These are phyloP conservation scores for Cucurbitaria berberidis DNA, from an alignment of 2,329 filamentous ascomycete genomes.

Conservation along the genomic window DNA sequence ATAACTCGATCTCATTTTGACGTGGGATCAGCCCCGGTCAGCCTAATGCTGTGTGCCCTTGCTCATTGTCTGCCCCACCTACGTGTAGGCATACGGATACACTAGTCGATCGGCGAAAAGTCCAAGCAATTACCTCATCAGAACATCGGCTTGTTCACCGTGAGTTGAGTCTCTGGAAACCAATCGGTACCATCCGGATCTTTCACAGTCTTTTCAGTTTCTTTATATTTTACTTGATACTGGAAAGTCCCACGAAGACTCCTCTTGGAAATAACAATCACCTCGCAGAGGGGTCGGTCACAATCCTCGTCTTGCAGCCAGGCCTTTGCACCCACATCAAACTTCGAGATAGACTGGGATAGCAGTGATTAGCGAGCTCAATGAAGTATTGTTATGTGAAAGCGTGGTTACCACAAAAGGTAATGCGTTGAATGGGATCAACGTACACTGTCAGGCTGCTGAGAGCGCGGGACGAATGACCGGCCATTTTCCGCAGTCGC, in stretches of 20 bases:
- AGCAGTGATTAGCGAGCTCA: background rate
- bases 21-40: too few species aligned
- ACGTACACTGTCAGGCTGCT: too few species aligned
- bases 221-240: constrained; percentile 2
- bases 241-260: background rate
- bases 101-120: constrained; percentile 19
- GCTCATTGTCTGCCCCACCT: too few species aligned
- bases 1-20: too few species aligned
- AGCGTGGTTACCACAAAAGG: too few species aligned
- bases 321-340: background rate
- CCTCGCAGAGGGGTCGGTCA: background rate
- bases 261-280: background rate
- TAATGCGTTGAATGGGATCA: too few species aligned
- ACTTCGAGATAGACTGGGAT: background rate
- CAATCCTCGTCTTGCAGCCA: background rate
- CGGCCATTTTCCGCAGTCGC: too few species aligned
- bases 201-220: background rate
- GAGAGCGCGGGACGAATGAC: too few species aligned
- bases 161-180: constrained; percentile 5
- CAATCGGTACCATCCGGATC: background rate
- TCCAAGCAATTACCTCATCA: constrained; percentile 22
- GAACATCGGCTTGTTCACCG: constrained; percentile 23
- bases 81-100: too few species aligned
- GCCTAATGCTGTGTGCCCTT: too few species aligned
- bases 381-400: background rate